Conservation (phyloP, 1,284 basidiomycete species). For the Ceratobasidium sp. region DNA sequence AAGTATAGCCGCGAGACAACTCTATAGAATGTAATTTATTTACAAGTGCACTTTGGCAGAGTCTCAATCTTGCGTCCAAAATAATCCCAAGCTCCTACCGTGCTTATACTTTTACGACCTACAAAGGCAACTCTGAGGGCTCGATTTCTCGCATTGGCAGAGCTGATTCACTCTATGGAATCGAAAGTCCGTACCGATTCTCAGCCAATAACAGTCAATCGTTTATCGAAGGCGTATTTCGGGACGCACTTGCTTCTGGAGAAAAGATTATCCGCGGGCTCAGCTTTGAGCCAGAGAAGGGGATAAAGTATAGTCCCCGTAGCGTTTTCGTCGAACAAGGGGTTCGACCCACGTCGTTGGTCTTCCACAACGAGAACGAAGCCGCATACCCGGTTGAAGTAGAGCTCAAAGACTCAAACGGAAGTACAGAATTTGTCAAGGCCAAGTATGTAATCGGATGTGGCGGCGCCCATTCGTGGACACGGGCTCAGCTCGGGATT, state of each 20-base stretch:
- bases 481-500: not conserved
- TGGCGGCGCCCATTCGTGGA: constrained; percentile 33
- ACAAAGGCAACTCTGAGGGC: not conserved
- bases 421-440: not conserved
- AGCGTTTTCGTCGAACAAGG: constrained; percentile 25
- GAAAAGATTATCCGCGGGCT: not conserved
- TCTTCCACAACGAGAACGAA: not conserved
- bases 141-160: not conserved
- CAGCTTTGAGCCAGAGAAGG: not conserved
- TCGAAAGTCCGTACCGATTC: not conserved
- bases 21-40: too few relatives aligned
- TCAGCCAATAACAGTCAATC: not conserved
- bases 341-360: not conserved
- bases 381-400: not conserved
- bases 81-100: not conserved
- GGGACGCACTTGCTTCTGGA: constrained; percentile 9
- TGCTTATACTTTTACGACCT: not conserved
- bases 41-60: not conserved
- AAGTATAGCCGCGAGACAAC: too few relatives aligned
- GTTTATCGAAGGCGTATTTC: constrained; percentile 16
- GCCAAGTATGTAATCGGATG: constrained; percentile 31
- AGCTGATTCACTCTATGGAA: not conserved
- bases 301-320: not conserved
- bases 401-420: not conserved
- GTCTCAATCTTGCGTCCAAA: not conserved